These are phyloP conservation scores for Cornus kousa DNA, from an alignment of 148 eudicot genomes.

Conservation along the genomic window DNA sequence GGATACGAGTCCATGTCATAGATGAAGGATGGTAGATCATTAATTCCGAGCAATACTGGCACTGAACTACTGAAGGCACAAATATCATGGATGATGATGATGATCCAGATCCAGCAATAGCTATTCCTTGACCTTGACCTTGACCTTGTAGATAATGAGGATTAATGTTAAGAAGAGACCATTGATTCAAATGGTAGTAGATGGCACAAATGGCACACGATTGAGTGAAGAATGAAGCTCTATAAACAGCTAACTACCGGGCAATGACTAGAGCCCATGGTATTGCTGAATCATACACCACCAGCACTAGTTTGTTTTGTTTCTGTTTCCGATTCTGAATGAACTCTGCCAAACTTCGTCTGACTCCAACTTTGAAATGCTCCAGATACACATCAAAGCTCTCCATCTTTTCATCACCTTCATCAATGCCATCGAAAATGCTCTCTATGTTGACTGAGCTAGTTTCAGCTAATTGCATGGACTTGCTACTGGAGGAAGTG, in stretches of 20 bases:
- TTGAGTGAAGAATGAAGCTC: slow-evolving; percentile 57
- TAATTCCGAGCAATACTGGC: slow-evolving; percentile 10
- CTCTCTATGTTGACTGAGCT: not conserved
- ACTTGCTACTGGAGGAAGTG: slow-evolving; percentile 4
- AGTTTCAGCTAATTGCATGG: not conserved
- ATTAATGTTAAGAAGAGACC: not conserved
- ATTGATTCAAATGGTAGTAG: slow-evolving; percentile 35
- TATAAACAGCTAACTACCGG: slow-evolving; percentile 18
- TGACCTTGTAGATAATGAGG: too few relatives aligned
- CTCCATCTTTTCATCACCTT: not conserved
- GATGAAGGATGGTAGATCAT: slow-evolving; percentile 41
- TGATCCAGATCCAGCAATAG: too few relatives aligned
- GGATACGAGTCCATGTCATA: slow-evolving; percentile 16
- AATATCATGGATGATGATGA: not conserved
- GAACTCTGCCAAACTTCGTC: slow-evolving; percentile 1
- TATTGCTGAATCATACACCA: slow-evolving; percentile 47
- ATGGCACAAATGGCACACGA: slow-evolving; percentile 37
- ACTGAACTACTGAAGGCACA: slow-evolving; percentile 21
- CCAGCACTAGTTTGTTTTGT: not conserved
- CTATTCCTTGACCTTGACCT: too few relatives aligned
- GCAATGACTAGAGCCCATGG: slow-evolving; percentile 57
- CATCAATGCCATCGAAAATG: too few relatives aligned
- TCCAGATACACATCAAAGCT: not conserved
- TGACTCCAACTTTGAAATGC: not conserved
- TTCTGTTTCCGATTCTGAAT: not conserved